A percentile compares a stretch with the other conserved stretches of the same genome.
Evolutionary conservation across 805 yeast genomes (phyloP).

Genomic region (Lipomyces chichibuensis): DNA sequence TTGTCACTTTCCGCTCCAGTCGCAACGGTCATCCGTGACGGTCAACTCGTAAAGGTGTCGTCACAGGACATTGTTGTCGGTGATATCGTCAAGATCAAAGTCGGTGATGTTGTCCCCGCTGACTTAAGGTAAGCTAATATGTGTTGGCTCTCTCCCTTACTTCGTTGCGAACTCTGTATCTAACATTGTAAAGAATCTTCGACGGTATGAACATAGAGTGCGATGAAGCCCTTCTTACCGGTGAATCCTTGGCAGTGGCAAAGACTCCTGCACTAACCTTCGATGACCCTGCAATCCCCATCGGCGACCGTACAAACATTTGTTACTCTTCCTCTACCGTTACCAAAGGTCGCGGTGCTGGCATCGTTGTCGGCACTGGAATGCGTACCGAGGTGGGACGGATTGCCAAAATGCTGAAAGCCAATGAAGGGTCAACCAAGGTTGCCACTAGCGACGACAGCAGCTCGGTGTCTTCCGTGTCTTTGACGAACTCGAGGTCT

Average conservation of each 20-base stretch:
- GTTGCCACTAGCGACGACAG: background rate
- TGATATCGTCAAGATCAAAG: slow-evolving; percentile 63
- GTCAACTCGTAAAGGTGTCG: slow-evolving; percentile 58
- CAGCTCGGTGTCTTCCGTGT: slow-evolving; percentile 10
- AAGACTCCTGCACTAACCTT: slow-evolving; percentile 54
- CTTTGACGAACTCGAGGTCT: background rate
- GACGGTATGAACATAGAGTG: slow-evolving; percentile 67
- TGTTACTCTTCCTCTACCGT: slow-evolving; percentile 70
- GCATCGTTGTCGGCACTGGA: slow-evolving; percentile 68
- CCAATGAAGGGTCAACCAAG: slow-evolving; percentile 1
- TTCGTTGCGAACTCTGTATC: background rate
- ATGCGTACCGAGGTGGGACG: slow-evolving; percentile 72
- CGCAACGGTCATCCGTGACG: slow-evolving; percentile 67
- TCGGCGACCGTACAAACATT: slow-evolving; percentile 75
- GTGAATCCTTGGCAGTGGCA: slow-evolving; percentile 65
- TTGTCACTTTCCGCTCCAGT: slow-evolving; percentile 69
- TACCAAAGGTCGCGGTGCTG: slow-evolving; percentile 75
- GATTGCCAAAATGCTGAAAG: slow-evolving; percentile 53
- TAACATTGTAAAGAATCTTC: slow-evolving; percentile 48
- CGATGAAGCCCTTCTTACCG: slow-evolving; percentile 68
- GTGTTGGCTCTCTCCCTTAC: background rate
- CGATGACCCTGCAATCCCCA: slow-evolving; percentile 51
- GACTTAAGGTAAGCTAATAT: slow-evolving; percentile 49
- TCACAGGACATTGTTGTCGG: slow-evolving; percentile 74
- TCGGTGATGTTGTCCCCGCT: slow-evolving; percentile 81